These are phyloP conservation scores for Letharia columbiana DNA, from an alignment of 495 filamentous ascomycete genomes.

Conservation along the genomic window DNA sequence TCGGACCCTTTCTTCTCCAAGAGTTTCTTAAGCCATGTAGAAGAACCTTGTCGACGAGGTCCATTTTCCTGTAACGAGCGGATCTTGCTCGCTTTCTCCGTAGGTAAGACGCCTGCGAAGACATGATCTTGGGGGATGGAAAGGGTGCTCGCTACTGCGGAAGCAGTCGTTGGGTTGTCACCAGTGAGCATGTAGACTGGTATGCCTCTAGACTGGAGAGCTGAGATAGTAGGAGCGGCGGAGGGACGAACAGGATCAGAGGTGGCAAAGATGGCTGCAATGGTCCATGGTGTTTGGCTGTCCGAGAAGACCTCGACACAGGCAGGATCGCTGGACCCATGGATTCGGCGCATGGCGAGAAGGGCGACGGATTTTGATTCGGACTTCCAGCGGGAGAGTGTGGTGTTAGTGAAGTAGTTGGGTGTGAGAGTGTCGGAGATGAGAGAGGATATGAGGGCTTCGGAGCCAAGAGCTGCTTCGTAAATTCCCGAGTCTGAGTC, in stretches of 20 bases:
- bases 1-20: constrained; percentile 47
- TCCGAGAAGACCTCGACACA: constrained; percentile 21
- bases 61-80: constrained; percentile 62
- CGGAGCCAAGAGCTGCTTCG: constrained; percentile 77
- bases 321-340: constrained; percentile 13
- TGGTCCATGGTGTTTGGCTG: constrained; percentile 19
- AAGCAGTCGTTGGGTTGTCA: constrained; percentile 66
- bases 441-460: constrained; percentile 52
- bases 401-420: constrained; percentile 34
- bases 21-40: constrained; percentile 47
- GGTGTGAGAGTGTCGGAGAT: constrained; percentile 24
- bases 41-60: constrained; percentile 55
- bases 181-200: constrained; percentile 90
- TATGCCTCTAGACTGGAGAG: constrained; percentile 58
- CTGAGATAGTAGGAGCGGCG: constrained; percentile 52
- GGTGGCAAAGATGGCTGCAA: constrained; percentile 48
- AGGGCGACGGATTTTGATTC: constrained; percentile 68
- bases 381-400: constrained; percentile 57
- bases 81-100: constrained; percentile 80
- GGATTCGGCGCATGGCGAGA: constrained; percentile 42
- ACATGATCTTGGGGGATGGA: constrained; percentile 68
- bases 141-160: constrained; percentile 65
- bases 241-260: constrained; percentile 72
- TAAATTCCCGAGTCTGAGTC: constrained; percentile 30
- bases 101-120: constrained; percentile 79